Evolutionary conservation across 129 eudicot species (phyloP), one percentile per base, ranked within the genome.

Genomic region (Dittrichia graveolens): DNA sequence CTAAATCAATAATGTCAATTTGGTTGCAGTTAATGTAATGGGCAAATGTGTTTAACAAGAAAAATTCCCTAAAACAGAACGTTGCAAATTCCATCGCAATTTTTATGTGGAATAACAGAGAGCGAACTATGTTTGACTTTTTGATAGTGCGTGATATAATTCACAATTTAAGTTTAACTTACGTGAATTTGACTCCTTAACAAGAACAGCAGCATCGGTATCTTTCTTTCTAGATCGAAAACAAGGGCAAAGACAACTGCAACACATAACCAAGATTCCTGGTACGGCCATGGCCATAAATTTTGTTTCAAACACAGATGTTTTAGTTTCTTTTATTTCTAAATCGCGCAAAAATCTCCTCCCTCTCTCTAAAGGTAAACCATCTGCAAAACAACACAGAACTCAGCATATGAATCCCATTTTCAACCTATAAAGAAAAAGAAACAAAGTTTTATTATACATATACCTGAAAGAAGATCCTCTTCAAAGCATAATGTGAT

Each of bases 231-330:
- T 84, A 39, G 90, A 73, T 44, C 66, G 86, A 69, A 88, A 86
- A 83, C 97, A 91, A 42, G 87, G 89, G 69, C 93, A 92, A 61
- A 88, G 60, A 40, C 85, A 62, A 48, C 63, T 75, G 68, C 96
- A 88, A 75, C 87, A 86, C 8, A 82, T 24, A 67, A 86, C 39
- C 43, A 91, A 74, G 66, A 86, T 43, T 70, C 79, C 91, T 1
- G 89, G 81, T 52, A 65, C 81, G 64, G 84, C 96, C 84, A 93
- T 79, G 66, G 76, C 81, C 24, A 77, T 57, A 40, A 61, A 43
- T 65, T 81, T 87, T 13, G 92, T 52, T 46, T 55, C 75, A 50
- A 81, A 83, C 11, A 75, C 11, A 47, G 77, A 56, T 65, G 75
- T 62, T 0, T 63, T 18, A 43, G 72, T 67, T 81, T 84, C 83